These are phyloP conservation scores for Oryza brachyantha DNA, from an alignment of 176 grass and related monocot species.

Conservation along the genomic window DNA sequence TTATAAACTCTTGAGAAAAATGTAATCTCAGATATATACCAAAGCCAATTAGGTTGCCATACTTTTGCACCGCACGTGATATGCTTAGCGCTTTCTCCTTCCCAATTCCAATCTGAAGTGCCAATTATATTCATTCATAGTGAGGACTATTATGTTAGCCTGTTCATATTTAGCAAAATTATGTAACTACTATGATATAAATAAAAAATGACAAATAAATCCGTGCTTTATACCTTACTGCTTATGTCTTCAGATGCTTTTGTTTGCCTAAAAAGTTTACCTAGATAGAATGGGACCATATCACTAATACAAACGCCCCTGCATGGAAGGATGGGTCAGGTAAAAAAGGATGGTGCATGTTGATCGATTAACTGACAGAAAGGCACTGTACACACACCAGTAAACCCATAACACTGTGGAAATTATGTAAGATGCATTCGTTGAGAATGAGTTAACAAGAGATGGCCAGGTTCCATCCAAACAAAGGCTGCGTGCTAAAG, in stretches of 20 bases:
- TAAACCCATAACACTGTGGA: slow-evolving; percentile 91
- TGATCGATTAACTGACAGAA: background rate
- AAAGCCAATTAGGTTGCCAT: slow-evolving; percentile 87
- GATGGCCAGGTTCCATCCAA: slow-evolving; percentile 80
- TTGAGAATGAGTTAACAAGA: slow-evolving; percentile 61
- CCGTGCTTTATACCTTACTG: slow-evolving; percentile 51
- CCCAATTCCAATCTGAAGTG: slow-evolving; percentile 68
- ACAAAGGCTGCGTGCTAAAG: slow-evolving; percentile 76
- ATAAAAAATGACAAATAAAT: slow-evolving; percentile 10
- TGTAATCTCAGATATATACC: slow-evolving; percentile 46
- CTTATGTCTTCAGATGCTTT: slow-evolving; percentile 69
- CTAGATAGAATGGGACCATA: slow-evolving; percentile 81
- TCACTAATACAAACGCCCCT: slow-evolving; percentile 95
- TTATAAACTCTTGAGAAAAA: slow-evolving; percentile 21
- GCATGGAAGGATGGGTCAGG: slow-evolving; percentile 21
- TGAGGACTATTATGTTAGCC: slow-evolving; percentile 2
- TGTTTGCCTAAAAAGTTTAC: slow-evolving; percentile 72
- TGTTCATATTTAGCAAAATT: background rate
- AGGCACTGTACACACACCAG: slow-evolving; percentile 53
- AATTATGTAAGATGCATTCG: slow-evolving; percentile 71
- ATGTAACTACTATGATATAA: background rate
- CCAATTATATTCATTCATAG: slow-evolving; percentile 19
- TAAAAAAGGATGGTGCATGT: background rate
- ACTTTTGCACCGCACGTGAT: slow-evolving; percentile 61
- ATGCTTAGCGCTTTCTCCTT: slow-evolving; percentile 66